Conservation (phyloP, 1,284 basidiomycete genomes). For the Gomphus bonarii region DNA sequence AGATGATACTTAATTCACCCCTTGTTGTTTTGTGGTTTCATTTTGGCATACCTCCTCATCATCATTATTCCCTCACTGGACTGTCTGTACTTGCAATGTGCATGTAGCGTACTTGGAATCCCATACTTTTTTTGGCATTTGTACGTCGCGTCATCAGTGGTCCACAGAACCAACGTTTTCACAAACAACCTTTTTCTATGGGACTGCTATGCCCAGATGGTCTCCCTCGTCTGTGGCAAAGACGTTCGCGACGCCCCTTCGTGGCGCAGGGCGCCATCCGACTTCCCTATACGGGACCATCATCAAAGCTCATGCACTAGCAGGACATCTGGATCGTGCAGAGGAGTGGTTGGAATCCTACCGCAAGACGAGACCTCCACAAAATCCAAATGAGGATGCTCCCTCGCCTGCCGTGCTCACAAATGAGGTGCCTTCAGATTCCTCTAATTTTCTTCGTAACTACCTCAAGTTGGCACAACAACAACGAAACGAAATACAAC, state of each 20-base stretch:
- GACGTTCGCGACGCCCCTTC: neutral
- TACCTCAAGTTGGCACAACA: neutral
- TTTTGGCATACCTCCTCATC: neutral
- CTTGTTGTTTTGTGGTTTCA: neutral
- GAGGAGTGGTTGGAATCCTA: constrained; percentile 24
- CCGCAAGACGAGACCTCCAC: constrained; percentile 15
- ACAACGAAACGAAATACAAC: neutral
- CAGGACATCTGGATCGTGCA: constrained; percentile 25
- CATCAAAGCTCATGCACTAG: constrained; percentile 26
- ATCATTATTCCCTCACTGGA: constrained; percentile 2
- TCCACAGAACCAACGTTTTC: neutral
- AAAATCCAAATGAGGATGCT: neutral
- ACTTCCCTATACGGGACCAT: constrained; percentile 26
- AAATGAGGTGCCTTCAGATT: constrained; percentile 7
- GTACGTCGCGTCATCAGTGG: neutral
- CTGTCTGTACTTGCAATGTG: constrained; percentile 1
- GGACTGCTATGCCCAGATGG: constrained; percentile 1
- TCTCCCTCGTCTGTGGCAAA: constrained; percentile 12
- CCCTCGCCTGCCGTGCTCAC: neutral
- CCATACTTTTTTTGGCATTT: neutral
- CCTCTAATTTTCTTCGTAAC: constrained; percentile 12
- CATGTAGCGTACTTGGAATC: neutral
- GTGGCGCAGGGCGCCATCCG: constrained; percentile 9
- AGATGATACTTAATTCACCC: neutral
- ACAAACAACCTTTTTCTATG: neutral